phyloP scores from a whole-genome alignment of 441 rosid genomes.

The Gossypium aridum region DNA sequence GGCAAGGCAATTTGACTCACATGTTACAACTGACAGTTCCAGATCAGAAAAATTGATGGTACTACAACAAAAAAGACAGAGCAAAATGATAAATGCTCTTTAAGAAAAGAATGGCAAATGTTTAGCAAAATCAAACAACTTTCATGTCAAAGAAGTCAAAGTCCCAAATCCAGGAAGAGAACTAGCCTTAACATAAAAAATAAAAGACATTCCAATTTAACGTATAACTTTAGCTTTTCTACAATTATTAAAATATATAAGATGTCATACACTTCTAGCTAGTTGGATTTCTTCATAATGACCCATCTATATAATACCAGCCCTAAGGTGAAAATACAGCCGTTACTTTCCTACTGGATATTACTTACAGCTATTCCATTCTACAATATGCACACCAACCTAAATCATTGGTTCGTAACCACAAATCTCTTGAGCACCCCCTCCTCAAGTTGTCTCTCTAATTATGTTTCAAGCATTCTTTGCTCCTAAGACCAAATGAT shows the following conservation, averaged over 20 bases:
- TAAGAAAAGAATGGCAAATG: background rate
- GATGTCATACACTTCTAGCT: background rate
- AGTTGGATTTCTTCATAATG: background rate
- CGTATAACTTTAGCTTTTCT: background rate
- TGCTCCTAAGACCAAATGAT: background rate
- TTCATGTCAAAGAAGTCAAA: background rate
- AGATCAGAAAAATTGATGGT: background rate
- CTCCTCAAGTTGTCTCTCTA: background rate
- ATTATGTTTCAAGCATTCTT: background rate
- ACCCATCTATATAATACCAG: background rate
- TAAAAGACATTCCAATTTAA: background rate
- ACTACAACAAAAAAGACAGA: background rate
- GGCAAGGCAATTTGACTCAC: background rate
- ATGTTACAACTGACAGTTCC: background rate
- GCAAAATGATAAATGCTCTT: background rate
- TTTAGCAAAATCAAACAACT: background rate
- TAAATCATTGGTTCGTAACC: background rate
- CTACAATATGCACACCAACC: background rate
- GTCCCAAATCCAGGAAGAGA: background rate
- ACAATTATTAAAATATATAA: background rate
- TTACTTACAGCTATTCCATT: background rate
- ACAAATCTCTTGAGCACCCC: slow-evolving; percentile 2
- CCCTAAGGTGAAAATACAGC: background rate
- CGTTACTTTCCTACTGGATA: background rate
- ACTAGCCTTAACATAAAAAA: background rate